Base-by-base conservation (phyloP, 2,329 filamentous ascomycete genomes). In the Neonectria sp. region DNA sequence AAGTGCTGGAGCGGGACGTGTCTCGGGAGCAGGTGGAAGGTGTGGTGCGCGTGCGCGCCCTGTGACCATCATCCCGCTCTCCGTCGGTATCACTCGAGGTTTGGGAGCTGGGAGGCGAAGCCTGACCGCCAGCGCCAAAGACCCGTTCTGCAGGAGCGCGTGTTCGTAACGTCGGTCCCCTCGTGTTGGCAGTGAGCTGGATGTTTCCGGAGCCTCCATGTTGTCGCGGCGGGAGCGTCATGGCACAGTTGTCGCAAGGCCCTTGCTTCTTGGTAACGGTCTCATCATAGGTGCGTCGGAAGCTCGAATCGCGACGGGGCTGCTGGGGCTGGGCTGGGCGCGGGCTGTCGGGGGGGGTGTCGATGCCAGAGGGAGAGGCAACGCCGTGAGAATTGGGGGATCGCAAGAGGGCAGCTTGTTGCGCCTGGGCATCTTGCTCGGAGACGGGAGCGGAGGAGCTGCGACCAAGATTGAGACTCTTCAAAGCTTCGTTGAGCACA, bases 181-280 rank as follows among this genome's bases (percentile, higher is more conserved):
- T 82, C 2, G 77, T 74, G n/a, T 85, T 83, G 37, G 77, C 78
- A 62, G 79, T 79, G 29, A 75, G 74, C 31, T 79, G 76, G 27
- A 69, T 68, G 21, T 68, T 71, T 6, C 72, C 75, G 6, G 73
- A 69, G 21, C 71, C 73, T 13, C 72, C 73, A n/a, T 77, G 70
- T 53, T 80, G 80, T 35, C 77, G 74, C 17, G 73, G 76, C 0
- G 90, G 90, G 8, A 92, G 79, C 0, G 90, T 92, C 74, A 92
- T 85, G 65, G 90, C 90, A 77, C 90, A 92, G 78, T 92, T 92
- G 68, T 91, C 88, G 77, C 90, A 92, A 25, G 90, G 90, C 8
- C 86, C 88, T 59, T 90, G 88, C 65, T 88, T 86, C 77, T 87
- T 89, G 49, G 88, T 90, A 29, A 90, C 89, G n/a, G 87, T 87